Evolutionary conservation across 2,329 filamentous ascomycete species (phyloP), one percentile per base, ranked within the genome.

Genomic region (Exophiala viscosa): DNA sequence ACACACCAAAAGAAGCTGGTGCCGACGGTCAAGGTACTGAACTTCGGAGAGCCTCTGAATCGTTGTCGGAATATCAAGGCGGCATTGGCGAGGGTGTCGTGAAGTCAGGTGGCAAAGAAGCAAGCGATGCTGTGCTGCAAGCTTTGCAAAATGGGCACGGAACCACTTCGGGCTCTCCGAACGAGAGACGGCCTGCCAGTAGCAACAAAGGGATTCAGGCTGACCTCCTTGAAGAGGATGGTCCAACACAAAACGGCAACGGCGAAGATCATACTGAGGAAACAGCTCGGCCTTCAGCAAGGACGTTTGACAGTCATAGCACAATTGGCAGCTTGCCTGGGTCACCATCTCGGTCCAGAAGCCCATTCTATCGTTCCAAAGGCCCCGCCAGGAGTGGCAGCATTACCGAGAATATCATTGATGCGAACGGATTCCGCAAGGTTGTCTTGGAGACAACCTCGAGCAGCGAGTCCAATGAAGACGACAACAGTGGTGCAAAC

Each of bases 351-450:
- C 60, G 59, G 33, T 61, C 58, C n/a, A 60, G 59, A 51, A 67
- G 61, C 48, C 66, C 60, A 63, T 69, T 59, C 23, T 70, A 71
- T 35, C 63, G 66, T 14, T 70, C 70, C 45, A 72, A 72, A 32
- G 75, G 78, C 7, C 74, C 76, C 3, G 83, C 84, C 5, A 78
- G 86, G 51, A 88, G 84, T 60, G 87, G 88, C 23, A 88, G 85
- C 66, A 89, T 91, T 62, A 90, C 87, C 0, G 87, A 91, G 69
- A 88, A 87, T 55, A 75, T 88, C n/a, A 74, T 90, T 50, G 85
- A 91, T 64, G 76, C 85, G 2, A 83, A 85, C 50, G 88, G 88
- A 2, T 79, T 90, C 47, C 82, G 83, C 58, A 92, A 92, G 70
- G 81, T 90, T 40, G 81, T 92, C 1, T 74, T 92, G 20, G 85